phyloP scores from a whole-genome alignment of 2,329 filamentous ascomycete species.

The Ophiocordyceps camponoti-floridani region DNA sequence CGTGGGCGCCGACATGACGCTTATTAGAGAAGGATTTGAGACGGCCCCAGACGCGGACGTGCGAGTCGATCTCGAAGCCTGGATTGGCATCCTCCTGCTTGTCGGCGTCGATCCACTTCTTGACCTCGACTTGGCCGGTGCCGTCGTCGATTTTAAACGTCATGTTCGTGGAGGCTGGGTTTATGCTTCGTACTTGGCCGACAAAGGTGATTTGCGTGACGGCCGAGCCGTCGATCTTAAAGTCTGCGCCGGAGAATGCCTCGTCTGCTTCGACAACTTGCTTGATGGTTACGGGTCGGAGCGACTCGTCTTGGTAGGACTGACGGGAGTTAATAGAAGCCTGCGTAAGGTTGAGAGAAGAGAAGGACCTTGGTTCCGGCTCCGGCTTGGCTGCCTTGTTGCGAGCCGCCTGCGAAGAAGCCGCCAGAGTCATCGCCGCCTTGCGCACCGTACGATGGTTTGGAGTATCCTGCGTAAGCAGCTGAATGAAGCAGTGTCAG shows the following conservation, averaged over 20 bases:
- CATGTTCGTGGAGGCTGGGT: constrained; percentile 73
- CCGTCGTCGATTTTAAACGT: constrained; percentile 92
- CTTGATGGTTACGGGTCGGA: constrained; percentile 90
- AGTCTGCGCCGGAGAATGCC: constrained; percentile 53
- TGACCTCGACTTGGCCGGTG: constrained; percentile 80
- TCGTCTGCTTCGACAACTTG: constrained; percentile 74
- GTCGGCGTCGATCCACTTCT: constrained; percentile 63
- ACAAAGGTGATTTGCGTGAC: constrained; percentile 64
- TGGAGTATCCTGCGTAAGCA: constrained; percentile 31
- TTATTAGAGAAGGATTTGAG: constrained; percentile 75
- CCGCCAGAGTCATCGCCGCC: constrained; percentile 44
- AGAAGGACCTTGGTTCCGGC: constrained; percentile 23
- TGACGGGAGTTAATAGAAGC: constrained; percentile 8
- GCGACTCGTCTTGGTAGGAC: constrained; percentile 61
- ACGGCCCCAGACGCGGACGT: constrained; percentile 73
- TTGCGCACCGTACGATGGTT: constrained; percentile 29
- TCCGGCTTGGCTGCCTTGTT: constrained; percentile 35
- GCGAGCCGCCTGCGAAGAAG: constrained; percentile 41
- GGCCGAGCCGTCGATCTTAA: constrained; percentile 63
- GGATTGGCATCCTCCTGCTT: constrained; percentile 27
- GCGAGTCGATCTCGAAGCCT: constrained; percentile 52
- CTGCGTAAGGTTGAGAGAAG: neutral
- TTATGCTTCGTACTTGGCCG: constrained; percentile 77
- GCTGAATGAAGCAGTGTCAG: constrained; percentile 10
- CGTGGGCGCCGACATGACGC: constrained; percentile 61